Evolutionary conservation across 202 grass and related monocot species (phyloP), one percentile per base, ranked within the genome.

Genomic region (Setaria viridis): DNA sequence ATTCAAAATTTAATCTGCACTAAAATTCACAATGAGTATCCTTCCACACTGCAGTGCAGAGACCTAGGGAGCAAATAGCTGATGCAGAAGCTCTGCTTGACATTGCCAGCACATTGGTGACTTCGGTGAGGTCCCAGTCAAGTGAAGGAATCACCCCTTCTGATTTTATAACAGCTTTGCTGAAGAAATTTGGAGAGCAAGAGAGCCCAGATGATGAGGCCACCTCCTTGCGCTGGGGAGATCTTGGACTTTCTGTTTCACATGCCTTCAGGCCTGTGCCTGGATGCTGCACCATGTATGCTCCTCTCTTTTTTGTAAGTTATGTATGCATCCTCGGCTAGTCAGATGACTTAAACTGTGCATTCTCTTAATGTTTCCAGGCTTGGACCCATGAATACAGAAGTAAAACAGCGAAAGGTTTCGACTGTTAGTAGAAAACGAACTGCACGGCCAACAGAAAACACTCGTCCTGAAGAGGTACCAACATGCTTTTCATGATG

Each of bases 21-120:
- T 39, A 20, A 73, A 21, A 64, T 47, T 49, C 29, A 70, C 29
- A 80, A 33, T 48, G 10, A n/a, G 43, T 64, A 39, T 42, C 56
- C 48, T 80, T 75, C 42, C 37, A 30, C 72, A 78, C 45, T 72
- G 32, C 93, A 99, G 97, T 99, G 58, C 97, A 99, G 71, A 96
- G 72, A 54, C 97, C 97, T 25, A 92, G 97, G 84, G 97, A 99
- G 78, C 97, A 99, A 88, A 89, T 99, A 51, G 93, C 92, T 33
- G 97, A 99, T 81, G 97, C 97, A 77, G 97, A 99, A 84, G 88
- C 93, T 50, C 85, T 99, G 66, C 80, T 99, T 53, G 97, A 94
- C 83, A 94, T 99, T 67, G 80, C 97, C 45, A 94, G 48, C 80
- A 94, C 85, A 33, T 80, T 99, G 56, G 87, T 93, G 63, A 91